phyloP scores from a whole-genome alignment of 345 rosid species.

The Populus nigra region DNA sequence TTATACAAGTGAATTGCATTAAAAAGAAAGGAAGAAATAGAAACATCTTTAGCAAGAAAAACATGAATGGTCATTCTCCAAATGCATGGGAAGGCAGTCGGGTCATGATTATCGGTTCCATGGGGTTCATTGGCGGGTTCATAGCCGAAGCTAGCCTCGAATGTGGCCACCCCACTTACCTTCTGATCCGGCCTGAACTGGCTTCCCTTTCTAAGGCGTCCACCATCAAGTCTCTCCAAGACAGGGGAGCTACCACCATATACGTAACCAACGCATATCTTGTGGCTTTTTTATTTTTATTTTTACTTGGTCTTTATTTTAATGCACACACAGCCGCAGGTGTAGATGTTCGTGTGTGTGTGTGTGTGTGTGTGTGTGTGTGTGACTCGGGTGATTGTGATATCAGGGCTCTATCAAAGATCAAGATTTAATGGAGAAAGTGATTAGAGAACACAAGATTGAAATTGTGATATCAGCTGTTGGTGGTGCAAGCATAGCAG shows the following conservation, averaged over 20 bases:
- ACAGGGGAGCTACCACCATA: slow-evolving; percentile 24
- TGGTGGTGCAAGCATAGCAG: slow-evolving; percentile 25
- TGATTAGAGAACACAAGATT: slow-evolving; percentile 18
- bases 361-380: not conserved
- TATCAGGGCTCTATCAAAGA: slow-evolving; percentile 30
- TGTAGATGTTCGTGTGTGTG: too few relatives aligned
- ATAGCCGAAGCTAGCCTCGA: slow-evolving; percentile 33
- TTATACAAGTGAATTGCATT: not conserved
- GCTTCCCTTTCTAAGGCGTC: slow-evolving; percentile 10
- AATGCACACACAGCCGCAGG: too few relatives aligned
- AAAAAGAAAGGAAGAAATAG: not conserved
- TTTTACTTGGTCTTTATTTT: too few relatives aligned
- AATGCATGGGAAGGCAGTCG: not conserved
- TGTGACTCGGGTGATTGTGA: not conserved
- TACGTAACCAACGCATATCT: slow-evolving; percentile 5
- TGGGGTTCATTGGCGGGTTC: slow-evolving; percentile 35
- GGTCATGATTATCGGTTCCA: slow-evolving; percentile 27
- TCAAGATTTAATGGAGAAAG: slow-evolving; percentile 24
- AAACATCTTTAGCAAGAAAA: not conserved
- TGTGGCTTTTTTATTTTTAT: not conserved
- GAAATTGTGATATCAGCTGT: slow-evolving; percentile 33
- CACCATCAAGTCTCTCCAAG: slow-evolving; percentile 19
- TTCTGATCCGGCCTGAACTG: slow-evolving; percentile 21
- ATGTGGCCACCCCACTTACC: slow-evolving; percentile 26
- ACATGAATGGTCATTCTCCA: slow-evolving; percentile 8